Evolutionary conservation across 2,329 filamentous ascomycete species (phyloP).

Genomic region (Rhinocladiella similis): DNA sequence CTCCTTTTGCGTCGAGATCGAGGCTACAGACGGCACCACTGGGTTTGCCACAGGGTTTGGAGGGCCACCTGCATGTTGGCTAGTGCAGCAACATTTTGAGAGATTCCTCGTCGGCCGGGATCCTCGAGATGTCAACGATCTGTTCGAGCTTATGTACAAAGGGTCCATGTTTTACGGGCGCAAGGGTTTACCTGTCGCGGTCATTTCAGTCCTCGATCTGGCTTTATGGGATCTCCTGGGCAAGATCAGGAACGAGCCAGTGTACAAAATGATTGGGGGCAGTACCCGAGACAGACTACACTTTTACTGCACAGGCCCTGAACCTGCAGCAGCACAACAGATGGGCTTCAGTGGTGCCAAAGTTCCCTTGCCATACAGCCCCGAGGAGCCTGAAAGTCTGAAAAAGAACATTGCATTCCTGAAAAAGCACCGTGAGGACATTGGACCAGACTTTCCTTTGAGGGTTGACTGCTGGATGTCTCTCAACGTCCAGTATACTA

Average conservation of each 20-base stretch:
- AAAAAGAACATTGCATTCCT: slow-evolving; percentile 90
- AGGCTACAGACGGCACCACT: slow-evolving; percentile 85
- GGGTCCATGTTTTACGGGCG: slow-evolving; percentile 95
- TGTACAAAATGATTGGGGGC: slow-evolving; percentile 91
- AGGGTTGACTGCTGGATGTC: slow-evolving; percentile 99
- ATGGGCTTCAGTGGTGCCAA: slow-evolving; percentile 93
- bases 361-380: slow-evolving; percentile 84
- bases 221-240: slow-evolving; percentile 90
- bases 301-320: slow-evolving; percentile 94
- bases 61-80: slow-evolving; percentile 90
- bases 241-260: slow-evolving; percentile 87
- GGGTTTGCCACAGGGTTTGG: slow-evolving; percentile 94
- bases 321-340: slow-evolving; percentile 73
- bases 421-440: slow-evolving; percentile 75
- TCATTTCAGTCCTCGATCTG: slow-evolving; percentile 92
- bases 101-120: slow-evolving; percentile 87
- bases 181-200: slow-evolving; percentile 84
- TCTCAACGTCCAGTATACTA: slow-evolving; percentile 87
- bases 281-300: slow-evolving; percentile 74
- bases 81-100: slow-evolving; percentile 90
- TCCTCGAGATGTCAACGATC: slow-evolving; percentile 83
- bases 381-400: slow-evolving; percentile 78
- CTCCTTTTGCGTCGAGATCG: slow-evolving; percentile 87
- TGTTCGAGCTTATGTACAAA: slow-evolving; percentile 97
- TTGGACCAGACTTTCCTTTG: slow-evolving; percentile 87